These are phyloP conservation scores for Cynanchum wilfordii DNA, from an alignment of 257 asterid species.

Conservation along the genomic window DNA sequence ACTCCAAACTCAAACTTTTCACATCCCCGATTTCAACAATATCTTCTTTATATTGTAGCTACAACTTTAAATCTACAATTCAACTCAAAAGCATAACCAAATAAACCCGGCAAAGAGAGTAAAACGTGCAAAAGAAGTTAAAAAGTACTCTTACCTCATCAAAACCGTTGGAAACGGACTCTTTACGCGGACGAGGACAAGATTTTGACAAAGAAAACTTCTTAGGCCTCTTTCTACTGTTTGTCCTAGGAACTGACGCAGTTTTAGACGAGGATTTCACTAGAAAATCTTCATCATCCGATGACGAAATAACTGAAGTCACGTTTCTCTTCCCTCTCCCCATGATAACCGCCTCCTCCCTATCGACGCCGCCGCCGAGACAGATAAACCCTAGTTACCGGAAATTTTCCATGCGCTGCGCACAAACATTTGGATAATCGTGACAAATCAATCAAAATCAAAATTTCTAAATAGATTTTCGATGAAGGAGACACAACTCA, in stretches of 20 bases:
- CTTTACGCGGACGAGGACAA: slow-evolving; percentile 26
- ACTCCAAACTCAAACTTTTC: neutral
- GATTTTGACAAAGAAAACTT: slow-evolving; percentile 37
- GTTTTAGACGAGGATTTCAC: slow-evolving; percentile 24
- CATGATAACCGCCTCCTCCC: slow-evolving; percentile 24
- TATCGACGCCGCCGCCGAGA: neutral
- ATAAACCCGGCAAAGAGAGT: neutral
- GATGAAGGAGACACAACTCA: neutral
- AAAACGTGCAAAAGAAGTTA: neutral
- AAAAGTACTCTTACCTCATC: slow-evolving; percentile 29
- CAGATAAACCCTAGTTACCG: slow-evolving; percentile 13
- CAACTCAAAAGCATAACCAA: neutral
- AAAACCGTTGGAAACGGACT: slow-evolving; percentile 36
- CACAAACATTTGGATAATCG: neutral
- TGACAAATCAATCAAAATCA: neutral
- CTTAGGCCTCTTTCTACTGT: slow-evolving; percentile 59
- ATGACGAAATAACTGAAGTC: slow-evolving; percentile 48
- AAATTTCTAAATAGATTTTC: neutral
- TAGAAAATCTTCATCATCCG: slow-evolving; percentile 35
- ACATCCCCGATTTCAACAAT: neutral
- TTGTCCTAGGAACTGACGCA: slow-evolving; percentile 49
- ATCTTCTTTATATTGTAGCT: neutral
- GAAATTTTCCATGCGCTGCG: neutral
- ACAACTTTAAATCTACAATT: neutral
- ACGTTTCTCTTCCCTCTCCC: slow-evolving; percentile 58